Percentiles rank a stretch among this genome's conserved stretches.
Conservation (phyloP, 2,329 filamentous ascomycete genomes). For the Huntiella abstrusa region DNA sequence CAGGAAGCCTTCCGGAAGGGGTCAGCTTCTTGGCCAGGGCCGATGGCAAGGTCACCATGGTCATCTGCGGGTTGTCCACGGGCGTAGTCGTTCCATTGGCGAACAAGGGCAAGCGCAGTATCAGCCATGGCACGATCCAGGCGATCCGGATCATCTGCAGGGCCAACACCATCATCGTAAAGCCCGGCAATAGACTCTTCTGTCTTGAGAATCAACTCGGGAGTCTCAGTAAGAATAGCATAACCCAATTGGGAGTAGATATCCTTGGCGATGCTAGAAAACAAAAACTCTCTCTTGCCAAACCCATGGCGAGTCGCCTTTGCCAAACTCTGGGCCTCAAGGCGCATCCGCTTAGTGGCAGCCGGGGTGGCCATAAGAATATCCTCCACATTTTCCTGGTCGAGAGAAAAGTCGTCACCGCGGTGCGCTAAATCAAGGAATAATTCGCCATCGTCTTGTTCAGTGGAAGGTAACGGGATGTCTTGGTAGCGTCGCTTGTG, state of each 20-base stretch:
- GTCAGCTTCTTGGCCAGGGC: slow-evolving; percentile 40
- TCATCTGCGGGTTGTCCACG: slow-evolving; percentile 29
- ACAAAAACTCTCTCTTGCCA: slow-evolving; percentile 40
- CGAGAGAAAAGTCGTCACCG: slow-evolving; percentile 22
- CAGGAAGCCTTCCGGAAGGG: slow-evolving; percentile 60
- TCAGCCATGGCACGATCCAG: slow-evolving; percentile 37
- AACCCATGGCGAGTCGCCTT: slow-evolving; percentile 22
- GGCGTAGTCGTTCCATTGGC: slow-evolving; percentile 36
- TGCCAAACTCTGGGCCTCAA: slow-evolving; percentile 37
- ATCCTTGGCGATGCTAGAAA: slow-evolving; percentile 53
- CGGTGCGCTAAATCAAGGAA: slow-evolving; percentile 30
- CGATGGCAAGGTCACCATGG: slow-evolving; percentile 42
- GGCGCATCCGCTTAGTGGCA: slow-evolving; percentile 31
- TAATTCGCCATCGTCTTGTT: slow-evolving; percentile 24
- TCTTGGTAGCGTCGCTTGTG: neutral
- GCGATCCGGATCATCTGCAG: slow-evolving; percentile 34
- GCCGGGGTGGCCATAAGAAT: slow-evolving; percentile 34
- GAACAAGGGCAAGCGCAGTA: slow-evolving; percentile 31
- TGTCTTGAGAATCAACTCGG: slow-evolving; percentile 53
- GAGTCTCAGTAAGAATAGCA: slow-evolving; percentile 47
- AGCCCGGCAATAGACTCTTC: slow-evolving; percentile 50
- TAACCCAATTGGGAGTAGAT: slow-evolving; percentile 37
- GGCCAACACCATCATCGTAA: slow-evolving; percentile 41
- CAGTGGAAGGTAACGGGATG: slow-evolving; percentile 17
- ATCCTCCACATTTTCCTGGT: slow-evolving; percentile 11